A percentile compares a stretch with the other conserved stretches of the same genome.
These are phyloP conservation scores for Paramecium bursaria DNA, from an alignment of 73 alveolate genomes.

Conservation along the genomic window DNA sequence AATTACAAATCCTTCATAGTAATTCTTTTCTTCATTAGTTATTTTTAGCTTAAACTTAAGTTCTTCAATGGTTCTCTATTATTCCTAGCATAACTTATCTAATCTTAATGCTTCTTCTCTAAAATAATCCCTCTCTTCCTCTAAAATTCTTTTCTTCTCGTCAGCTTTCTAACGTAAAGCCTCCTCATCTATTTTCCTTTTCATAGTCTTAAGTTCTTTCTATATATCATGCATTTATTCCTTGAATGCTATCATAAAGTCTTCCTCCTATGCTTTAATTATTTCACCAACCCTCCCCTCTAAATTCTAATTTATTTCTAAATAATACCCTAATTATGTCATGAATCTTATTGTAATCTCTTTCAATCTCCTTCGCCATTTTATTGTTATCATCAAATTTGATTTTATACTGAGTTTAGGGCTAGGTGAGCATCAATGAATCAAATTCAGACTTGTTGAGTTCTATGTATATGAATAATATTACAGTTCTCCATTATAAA, in stretches of 20 bases:
- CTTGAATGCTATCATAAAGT: slow-evolving; percentile 61
- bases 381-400: slow-evolving; percentile 32
- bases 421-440: too few relatives aligned
- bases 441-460: too few relatives aligned
- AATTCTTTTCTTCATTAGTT: slow-evolving; percentile 54
- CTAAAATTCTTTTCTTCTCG: slow-evolving; percentile 67
- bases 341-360: slow-evolving; percentile 31
- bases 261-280: slow-evolving; percentile 56
- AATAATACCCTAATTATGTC: slow-evolving; percentile 32
- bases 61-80: slow-evolving; percentile 69
- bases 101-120: slow-evolving; percentile 75
- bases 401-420: too few relatives aligned
- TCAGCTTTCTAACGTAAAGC: slow-evolving; percentile 71
- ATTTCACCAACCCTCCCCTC: slow-evolving; percentile 28
- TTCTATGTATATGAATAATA: too few relatives aligned
- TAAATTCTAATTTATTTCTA: neutral
- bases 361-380: slow-evolving; percentile 23
- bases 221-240: slow-evolving; percentile 65
- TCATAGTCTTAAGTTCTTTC: slow-evolving; percentile 69
- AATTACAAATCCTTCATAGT: slow-evolving; percentile 70
- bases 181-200: slow-evolving; percentile 76
- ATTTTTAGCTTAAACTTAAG: slow-evolving; percentile 61
- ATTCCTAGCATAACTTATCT: slow-evolving; percentile 74
- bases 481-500: too few relatives aligned
- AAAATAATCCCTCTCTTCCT: slow-evolving; percentile 75